Evolutionary conservation across 352 stramenopile species (phyloP).

Genomic region (Pythium vanterpoolii): DNA sequence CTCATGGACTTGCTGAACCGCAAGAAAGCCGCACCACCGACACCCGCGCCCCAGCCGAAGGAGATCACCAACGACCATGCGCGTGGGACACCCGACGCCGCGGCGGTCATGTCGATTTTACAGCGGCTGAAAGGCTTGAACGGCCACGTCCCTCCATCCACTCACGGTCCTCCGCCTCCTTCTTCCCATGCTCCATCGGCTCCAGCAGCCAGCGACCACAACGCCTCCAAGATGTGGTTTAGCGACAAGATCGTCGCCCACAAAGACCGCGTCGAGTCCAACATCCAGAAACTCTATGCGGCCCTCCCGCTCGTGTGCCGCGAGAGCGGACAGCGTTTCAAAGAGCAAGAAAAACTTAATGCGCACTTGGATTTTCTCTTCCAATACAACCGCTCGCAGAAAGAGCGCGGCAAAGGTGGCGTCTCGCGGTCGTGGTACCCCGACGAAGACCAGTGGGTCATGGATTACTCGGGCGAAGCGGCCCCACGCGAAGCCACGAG

Average conservation of each 20-base stretch:
- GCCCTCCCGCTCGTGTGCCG: constrained; percentile 76
- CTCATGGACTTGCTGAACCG: constrained; percentile 81
- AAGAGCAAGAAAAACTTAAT: constrained; percentile 71
- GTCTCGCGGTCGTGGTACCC: constrained; percentile 83
- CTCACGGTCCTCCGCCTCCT: constrained; percentile 11
- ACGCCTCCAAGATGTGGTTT: constrained; percentile 79
- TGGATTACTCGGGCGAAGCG: constrained; percentile 60
- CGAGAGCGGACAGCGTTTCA: constrained; percentile 78
- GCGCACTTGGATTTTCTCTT: constrained; percentile 86
- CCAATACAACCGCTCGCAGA: constrained; percentile 79
- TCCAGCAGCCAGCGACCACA: constrained; percentile 16
- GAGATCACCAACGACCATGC: constrained; percentile 62
- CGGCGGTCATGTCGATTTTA: constrained; percentile 83
- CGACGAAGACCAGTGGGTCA: constrained; percentile 77
- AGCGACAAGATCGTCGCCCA: constrained; percentile 79
- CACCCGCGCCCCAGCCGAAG: constrained; percentile 5
- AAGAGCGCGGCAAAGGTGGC: constrained; percentile 78
- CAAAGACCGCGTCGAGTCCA: constrained; percentile 83
- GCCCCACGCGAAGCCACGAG: constrained; percentile 67
- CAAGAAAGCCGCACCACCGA: constrained; percentile 37
- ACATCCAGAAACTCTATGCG: constrained; percentile 84
- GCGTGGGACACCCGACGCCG: constrained; percentile 45
- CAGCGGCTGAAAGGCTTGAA: constrained; percentile 76
- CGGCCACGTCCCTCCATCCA: constrained; percentile 12
- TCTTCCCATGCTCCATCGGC: constrained; percentile 11